phyloP scores from a whole-genome alignment of 2,329 filamentous ascomycete species.

The Lachnellula cervina region DNA sequence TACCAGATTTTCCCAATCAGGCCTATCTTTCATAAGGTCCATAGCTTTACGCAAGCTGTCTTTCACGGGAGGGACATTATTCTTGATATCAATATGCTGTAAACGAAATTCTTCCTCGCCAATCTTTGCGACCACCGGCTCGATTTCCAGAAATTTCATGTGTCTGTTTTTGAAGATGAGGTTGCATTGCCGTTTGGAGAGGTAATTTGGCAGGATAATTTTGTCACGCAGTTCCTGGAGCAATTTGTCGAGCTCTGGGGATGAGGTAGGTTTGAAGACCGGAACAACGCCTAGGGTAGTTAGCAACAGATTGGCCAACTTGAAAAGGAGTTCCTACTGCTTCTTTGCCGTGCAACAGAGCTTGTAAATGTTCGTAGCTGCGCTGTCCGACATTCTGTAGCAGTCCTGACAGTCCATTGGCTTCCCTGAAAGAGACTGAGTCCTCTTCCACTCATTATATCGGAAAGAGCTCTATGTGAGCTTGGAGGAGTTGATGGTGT shows the following conservation, averaged over 20 bases:
- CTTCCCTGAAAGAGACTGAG: slow-evolving; percentile 15
- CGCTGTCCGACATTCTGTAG: slow-evolving; percentile 1
- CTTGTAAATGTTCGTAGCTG: slow-evolving; percentile 26
- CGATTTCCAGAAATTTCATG: slow-evolving; percentile 44
- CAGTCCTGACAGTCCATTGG: slow-evolving; percentile 15
- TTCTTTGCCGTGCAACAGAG: slow-evolving; percentile 22
- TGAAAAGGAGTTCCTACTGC: slow-evolving; percentile 18
- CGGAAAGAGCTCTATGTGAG: neutral
- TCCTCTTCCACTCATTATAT: slow-evolving; percentile 18
- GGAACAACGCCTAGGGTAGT: slow-evolving; percentile 23
- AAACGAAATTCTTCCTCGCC: slow-evolving; percentile 42
- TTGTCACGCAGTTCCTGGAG: slow-evolving; percentile 51
- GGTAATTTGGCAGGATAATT: slow-evolving; percentile 58
- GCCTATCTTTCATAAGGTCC: slow-evolving; percentile 27
- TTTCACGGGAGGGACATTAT: slow-evolving; percentile 17
- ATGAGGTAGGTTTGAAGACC: slow-evolving; percentile 46
- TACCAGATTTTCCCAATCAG: slow-evolving; percentile 32
- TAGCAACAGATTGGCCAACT: neutral
- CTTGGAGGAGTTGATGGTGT: neutral
- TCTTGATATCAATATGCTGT: slow-evolving; percentile 20
- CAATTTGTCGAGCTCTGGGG: slow-evolving; percentile 47
- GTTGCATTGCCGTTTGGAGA: slow-evolving; percentile 48
- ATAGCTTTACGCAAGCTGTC: slow-evolving; percentile 17
- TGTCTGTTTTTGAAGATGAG: slow-evolving; percentile 46
- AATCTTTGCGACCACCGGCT: slow-evolving; percentile 55